Evolutionary conservation across 2,329 filamentous ascomycete genomes (phyloP).

Genomic region (Dryadomyces quercus-mongolicae): DNA sequence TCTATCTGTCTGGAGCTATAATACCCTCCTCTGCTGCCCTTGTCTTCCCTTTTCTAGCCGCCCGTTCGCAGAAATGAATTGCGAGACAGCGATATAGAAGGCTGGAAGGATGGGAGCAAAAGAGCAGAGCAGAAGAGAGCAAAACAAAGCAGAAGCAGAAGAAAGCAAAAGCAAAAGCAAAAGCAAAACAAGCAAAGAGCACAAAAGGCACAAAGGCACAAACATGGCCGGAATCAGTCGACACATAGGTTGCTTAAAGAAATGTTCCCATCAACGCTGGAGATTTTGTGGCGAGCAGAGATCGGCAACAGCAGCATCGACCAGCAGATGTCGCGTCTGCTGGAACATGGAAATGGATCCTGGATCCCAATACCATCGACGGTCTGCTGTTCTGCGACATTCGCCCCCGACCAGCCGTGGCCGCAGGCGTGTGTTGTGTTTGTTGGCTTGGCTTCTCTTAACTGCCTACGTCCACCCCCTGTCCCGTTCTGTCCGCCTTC

Average conservation of each 20-base stretch:
- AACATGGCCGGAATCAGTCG: no score
- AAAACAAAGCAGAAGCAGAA: not conserved
- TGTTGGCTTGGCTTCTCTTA: not conserved
- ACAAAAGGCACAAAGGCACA: not conserved
- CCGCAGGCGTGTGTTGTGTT: not conserved
- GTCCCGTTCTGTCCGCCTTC: not conserved
- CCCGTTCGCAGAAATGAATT: slow-evolving; percentile 2
- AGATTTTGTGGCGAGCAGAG: not conserved
- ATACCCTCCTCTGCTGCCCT: not conserved
- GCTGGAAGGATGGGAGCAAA: not conserved
- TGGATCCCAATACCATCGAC: not conserved
- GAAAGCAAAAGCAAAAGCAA: not conserved
- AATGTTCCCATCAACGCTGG: not conserved
- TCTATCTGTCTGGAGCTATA: not conserved
- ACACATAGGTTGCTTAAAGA: not conserved
- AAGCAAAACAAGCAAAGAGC: not conserved
- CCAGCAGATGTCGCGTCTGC: not conserved
- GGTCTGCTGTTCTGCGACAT: not conserved
- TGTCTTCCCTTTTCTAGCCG: not conserved
- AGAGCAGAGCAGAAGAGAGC: not conserved
- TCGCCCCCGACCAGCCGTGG: not conserved
- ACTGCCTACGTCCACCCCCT: not conserved
- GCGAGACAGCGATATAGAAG: not conserved
- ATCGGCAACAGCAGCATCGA: not conserved
- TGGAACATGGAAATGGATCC: not conserved